These are phyloP conservation scores for Puya raimondii DNA, from an alignment of 176 grass and related monocot genomes.

Conservation along the genomic window DNA sequence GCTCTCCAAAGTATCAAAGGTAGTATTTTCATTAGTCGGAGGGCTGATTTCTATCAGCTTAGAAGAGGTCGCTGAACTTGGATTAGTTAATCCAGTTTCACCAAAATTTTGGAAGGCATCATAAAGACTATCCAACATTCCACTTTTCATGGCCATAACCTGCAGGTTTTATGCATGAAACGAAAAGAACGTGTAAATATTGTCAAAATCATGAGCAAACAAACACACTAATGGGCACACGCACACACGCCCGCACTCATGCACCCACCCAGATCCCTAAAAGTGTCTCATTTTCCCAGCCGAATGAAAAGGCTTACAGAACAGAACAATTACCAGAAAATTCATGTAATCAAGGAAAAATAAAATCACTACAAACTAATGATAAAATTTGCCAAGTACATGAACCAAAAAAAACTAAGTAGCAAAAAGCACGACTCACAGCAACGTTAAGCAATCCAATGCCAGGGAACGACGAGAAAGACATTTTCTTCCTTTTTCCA, in stretches of 20 bases:
- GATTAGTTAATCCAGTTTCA: constrained; percentile 43
- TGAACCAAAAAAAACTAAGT: constrained; percentile 9
- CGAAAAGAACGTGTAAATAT: background rate
- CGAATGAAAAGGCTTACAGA: too few species aligned
- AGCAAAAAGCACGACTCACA: constrained; percentile 44
- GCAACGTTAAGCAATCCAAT: constrained; percentile 87
- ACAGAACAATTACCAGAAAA: too few species aligned
- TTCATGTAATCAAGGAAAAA: background rate
- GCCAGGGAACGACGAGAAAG: constrained; percentile 60
- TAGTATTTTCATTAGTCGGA: constrained; percentile 43
- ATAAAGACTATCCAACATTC: constrained; percentile 73
- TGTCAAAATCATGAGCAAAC: too few species aligned
- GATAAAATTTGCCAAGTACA: constrained; percentile 2
- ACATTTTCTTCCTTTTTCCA: constrained; percentile 42
- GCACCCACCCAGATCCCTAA: background rate
- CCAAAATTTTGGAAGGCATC: constrained; percentile 54
- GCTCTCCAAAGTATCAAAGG: constrained; percentile 18
- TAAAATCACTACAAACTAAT: background rate
- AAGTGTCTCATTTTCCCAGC: background rate
- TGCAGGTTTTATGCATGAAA: constrained; percentile 25
- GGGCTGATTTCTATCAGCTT: constrained; percentile 63
- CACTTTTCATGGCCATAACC: constrained; percentile 69
- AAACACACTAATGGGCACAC: background rate
- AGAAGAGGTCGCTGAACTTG: constrained; percentile 40
- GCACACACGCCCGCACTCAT: background rate